Evolutionary conservation across 805 yeast genomes (phyloP), one percentile per base, ranked within the genome.

Genomic region (Lachancea quebecensis): DNA sequence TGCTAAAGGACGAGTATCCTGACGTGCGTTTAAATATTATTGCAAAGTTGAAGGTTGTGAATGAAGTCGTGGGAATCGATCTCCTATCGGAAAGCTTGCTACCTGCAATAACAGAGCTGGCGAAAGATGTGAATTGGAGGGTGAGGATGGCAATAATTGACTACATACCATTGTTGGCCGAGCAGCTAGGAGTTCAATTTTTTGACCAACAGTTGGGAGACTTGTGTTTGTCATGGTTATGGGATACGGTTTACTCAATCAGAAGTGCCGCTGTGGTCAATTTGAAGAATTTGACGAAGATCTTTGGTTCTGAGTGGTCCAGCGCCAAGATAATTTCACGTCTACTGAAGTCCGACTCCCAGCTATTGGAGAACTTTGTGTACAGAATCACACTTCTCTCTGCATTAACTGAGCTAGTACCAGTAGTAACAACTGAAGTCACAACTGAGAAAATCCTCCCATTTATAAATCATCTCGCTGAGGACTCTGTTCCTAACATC

Each of bases 121-220:
- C 99, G 10, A 90, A 89, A 62, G 99, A 93, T 68, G 84, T 84
- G 58, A 91, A 90, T 61, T 93, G 99, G 99, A 81, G 99, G 60
- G 97, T 93, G 27, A 81, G 98, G 62, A 74, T 93, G 62, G 98
- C 98, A 10, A 93, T 93, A 50, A 93, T 93, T 59, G 95, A 93
- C 64, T 93, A 93, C 68, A 88, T 90, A 54, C 99, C 99, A 28
- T 74, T 91, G 51, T 73, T 93, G 53, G 97, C 98, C 7, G 85
- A 85, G 57, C 98, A 93, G 68, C 73, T 93, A 49, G 99, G 99
- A 27, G 90, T 85, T 43, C 81, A 87, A 27, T 89, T 91, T 59
- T 93, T 93, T 68, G 93, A 93, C 65, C 85, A 87, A 62, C 95
- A 90, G 58, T 73, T 93, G 53, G 89, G 95, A 51, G 82, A 85